Evolutionary conservation across 2,329 filamentous ascomycete species (phyloP).

Genomic region (Leptosphaerulina australis): DNA sequence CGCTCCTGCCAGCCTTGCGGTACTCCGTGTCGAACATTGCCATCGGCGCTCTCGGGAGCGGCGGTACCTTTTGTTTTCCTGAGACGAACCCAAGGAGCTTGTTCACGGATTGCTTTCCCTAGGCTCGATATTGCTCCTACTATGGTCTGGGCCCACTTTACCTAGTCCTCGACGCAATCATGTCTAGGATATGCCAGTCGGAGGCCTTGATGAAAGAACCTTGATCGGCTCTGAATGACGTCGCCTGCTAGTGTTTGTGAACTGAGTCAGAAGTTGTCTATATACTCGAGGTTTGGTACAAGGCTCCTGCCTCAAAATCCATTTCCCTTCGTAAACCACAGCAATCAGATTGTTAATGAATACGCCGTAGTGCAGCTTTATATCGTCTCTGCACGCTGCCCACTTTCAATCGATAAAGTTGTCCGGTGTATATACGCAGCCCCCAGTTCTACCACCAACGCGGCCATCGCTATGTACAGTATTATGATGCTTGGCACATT

Average conservation of each 20-base stretch:
- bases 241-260: neutral
- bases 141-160: neutral
- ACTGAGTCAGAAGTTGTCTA: neutral
- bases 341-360: neutral
- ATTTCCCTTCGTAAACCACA: neutral
- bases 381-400: neutral
- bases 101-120: neutral
- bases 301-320: neutral
- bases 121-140: neutral
- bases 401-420: neutral
- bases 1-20: neutral
- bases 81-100: neutral
- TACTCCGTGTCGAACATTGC: neutral
- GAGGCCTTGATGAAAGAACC: slow-evolving; percentile 2
- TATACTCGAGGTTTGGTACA: neutral
- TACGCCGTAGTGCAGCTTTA: neutral
- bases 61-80: neutral
- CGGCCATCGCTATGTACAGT: slow-evolving; percentile 22
- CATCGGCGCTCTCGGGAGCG: neutral
- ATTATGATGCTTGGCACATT: slow-evolving; percentile 22
- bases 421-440: too few species aligned
- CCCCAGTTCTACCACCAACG: too few species aligned
- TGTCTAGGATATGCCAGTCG: slow-evolving; percentile 1
- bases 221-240: slow-evolving; percentile 3
- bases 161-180: neutral